Evolutionary conservation across 352 stramenopile species (phyloP).

Genomic region (Pythium rhizo-oryzae): DNA sequence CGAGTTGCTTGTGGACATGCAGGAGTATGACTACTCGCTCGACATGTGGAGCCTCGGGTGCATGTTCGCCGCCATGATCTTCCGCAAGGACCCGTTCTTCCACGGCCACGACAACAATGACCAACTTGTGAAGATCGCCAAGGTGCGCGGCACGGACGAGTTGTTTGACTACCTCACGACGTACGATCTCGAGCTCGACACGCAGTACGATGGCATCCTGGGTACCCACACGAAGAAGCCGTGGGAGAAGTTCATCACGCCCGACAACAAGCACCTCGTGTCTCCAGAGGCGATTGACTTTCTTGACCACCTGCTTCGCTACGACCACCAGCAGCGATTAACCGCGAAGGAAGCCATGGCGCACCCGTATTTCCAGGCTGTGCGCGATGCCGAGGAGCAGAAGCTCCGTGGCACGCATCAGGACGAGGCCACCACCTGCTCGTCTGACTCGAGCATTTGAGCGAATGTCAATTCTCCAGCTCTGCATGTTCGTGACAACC

Average conservation of each 20-base stretch:
- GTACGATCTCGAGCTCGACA: conserved; percentile 99
- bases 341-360: conserved; percentile 98
- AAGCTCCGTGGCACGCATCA: conserved; percentile 17
- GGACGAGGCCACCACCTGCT: conserved; percentile 19
- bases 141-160: conserved; percentile 98
- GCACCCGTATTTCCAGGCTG: conserved; percentile 96
- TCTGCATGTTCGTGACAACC: not conserved
- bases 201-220: conserved; percentile 98
- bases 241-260: conserved; percentile 99
- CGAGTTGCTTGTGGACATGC: conserved; percentile 98
- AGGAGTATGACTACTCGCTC: conserved; percentile 99
- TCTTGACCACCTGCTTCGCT: conserved; percentile 79
- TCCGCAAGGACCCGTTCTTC: conserved; percentile 99
- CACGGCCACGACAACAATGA: conserved; percentile 99
- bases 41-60: conserved; percentile 99
- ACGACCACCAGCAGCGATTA: conserved; percentile 97
- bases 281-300: conserved; percentile 97
- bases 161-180: conserved; percentile 98
- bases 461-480: not conserved
- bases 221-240: conserved; percentile 97
- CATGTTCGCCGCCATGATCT: conserved; percentile 99
- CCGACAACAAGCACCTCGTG: conserved; percentile 98
- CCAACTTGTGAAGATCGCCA: conserved; percentile 99
- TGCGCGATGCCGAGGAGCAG: conserved; percentile 23
- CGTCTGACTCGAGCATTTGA: conserved; percentile 26